Evolutionary conservation across 176 grass and related monocot genomes (phyloP).

Genomic region (Rhynchospora breviuscula): DNA sequence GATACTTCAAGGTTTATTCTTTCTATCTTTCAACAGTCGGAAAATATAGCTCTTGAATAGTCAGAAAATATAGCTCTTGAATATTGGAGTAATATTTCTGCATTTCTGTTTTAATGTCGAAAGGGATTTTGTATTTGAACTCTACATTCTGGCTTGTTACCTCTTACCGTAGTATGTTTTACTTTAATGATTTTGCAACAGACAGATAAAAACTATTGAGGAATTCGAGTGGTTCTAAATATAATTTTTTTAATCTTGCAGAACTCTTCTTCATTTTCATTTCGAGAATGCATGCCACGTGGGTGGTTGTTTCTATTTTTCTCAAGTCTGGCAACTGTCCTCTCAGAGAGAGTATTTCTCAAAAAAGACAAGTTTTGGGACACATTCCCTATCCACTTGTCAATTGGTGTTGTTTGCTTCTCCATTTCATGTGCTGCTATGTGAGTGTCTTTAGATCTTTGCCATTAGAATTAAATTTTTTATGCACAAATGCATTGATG

Average conservation of each 20-base stretch:
- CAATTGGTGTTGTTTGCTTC: slow-evolving; percentile 63
- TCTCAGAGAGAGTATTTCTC: slow-evolving; percentile 76
- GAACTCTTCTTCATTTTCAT: slow-evolving; percentile 55
- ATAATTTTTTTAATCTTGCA: slow-evolving; percentile 17
- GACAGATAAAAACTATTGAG: not conserved
- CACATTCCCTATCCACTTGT: slow-evolving; percentile 71
- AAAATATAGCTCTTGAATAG: not conserved
- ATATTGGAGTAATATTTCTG: not conserved
- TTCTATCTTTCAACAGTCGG: slow-evolving; percentile 1
- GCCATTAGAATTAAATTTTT: not conserved
- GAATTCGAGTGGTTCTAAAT: not conserved
- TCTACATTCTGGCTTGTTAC: not conserved
- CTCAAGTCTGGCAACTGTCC: slow-evolving; percentile 49
- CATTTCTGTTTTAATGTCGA: not conserved
- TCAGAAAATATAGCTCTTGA: not conserved
- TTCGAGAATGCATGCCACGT: slow-evolving; percentile 56
- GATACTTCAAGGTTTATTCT: slow-evolving; percentile 74
- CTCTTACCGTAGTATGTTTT: not conserved
- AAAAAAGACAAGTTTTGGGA: slow-evolving; percentile 57
- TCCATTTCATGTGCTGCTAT: slow-evolving; percentile 53
- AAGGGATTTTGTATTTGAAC: not conserved
- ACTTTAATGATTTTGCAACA: not conserved
- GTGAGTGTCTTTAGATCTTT: slow-evolving; percentile 36
- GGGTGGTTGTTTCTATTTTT: slow-evolving; percentile 72
- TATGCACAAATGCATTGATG: not conserved